Base-by-base conservation (phyloP, 2,329 filamentous ascomycete genomes). In the Aspergillus sp. region DNA sequence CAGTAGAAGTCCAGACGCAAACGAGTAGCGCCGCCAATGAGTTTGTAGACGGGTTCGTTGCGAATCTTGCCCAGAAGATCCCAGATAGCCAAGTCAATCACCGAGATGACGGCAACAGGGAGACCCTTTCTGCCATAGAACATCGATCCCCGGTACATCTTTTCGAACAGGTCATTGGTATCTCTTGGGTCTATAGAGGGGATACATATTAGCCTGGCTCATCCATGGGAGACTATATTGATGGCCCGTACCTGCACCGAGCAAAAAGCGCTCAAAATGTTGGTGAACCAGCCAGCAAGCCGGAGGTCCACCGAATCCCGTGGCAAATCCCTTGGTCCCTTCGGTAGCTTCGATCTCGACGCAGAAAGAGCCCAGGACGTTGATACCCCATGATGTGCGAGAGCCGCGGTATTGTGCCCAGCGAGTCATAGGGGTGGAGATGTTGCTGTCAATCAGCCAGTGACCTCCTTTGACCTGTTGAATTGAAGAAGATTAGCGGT, bases 61-160 rank as follows among this genome's bases (percentile, higher is more conserved):
- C 93, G 87, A 64, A 97, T 85, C 82, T 97, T 97, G 67, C 93
- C 93, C 5, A 96, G 80, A 45, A 97, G 82, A 81, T 97, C 93
- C 93, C 93, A 97, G 43, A 97, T 79, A 4, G 93, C 93, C 47
- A 97, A 84, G 72, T 97, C 93, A 71, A 97, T 95, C 65, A 97
- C 93, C 2, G 92, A 96, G 72, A 97, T 97, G 71, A 96, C 89
- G 56, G 93, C 93, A 10, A 94, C 86, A 2, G 93, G 90, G 1
- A 97, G 86, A 50, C 93, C 93, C 78, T 97, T 97, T 67, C 93
- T 89, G 63, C 93, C 93, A 73, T 97, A 97, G 82, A 97, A 97
- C 91, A 97, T 96, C 67, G 92, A 96, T 2, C 85, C 91, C 62
- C 92, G 88, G 82, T 97, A 97, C 93, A 97, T 97, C 76, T 96